phyloP scores from a whole-genome alignment of 495 filamentous ascomycete species.

The Podospora appendiculata region DNA sequence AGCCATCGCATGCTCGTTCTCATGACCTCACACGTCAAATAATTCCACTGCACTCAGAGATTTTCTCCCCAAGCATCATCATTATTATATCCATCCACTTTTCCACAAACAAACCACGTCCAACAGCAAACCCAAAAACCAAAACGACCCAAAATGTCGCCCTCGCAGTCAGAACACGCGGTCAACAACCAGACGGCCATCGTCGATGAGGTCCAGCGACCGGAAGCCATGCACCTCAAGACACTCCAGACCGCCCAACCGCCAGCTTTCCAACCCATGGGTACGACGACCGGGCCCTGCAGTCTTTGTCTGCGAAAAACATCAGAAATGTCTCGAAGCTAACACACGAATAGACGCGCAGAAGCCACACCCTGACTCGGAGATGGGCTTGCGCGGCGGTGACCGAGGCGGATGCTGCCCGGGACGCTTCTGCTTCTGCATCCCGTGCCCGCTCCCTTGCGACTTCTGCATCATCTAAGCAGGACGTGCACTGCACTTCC shows the following conservation, averaged over 20 bases:
- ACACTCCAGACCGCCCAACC: constrained; percentile 23
- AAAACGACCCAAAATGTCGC: not conserved
- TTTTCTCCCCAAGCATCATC: no score
- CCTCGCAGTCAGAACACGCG: not conserved
- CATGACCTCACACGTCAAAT: no score
- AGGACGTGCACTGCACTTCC: no score
- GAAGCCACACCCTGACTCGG: constrained; percentile 26
- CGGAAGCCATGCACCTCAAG: constrained; percentile 6
- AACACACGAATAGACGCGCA: constrained; percentile 20
- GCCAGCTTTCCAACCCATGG: constrained; percentile 23
- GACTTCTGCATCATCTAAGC: constrained; percentile 32
- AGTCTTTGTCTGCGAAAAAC: not conserved
- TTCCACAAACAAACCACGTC: no score
- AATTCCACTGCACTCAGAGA: no score
- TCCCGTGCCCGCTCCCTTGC: constrained; percentile 36
- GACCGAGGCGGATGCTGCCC: constrained; percentile 26
- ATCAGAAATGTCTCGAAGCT: not conserved
- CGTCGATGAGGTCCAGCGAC: constrained; percentile 3
- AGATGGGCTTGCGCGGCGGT: constrained; percentile 30
- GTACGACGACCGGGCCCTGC: constrained; percentile 13
- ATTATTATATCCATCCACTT: no score
- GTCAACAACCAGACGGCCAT: not conserved
- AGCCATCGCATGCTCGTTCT: no score
- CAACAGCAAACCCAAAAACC: no score
- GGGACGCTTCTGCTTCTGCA: constrained; percentile 37